Evolutionary conservation across 257 asterid genomes (phyloP).

Genomic region (Solanum sejunctum): DNA sequence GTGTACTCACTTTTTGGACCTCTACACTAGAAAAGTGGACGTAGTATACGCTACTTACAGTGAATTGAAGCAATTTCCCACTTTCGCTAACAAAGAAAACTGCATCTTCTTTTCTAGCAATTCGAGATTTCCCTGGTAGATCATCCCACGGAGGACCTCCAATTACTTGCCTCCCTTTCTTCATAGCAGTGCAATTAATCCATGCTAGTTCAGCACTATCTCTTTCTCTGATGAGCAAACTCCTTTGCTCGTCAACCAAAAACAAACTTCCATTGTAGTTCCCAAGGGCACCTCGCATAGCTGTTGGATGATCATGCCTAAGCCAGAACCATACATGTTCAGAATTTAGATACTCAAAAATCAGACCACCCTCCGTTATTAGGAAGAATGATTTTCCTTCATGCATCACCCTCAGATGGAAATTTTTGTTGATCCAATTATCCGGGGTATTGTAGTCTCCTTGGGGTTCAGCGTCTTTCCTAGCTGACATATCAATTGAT

Average conservation of each 20-base stretch:
- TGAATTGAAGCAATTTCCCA: slow-evolving; percentile 58
- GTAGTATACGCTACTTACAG: slow-evolving; percentile 29
- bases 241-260: slow-evolving; percentile 55
- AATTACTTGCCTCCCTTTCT: slow-evolving; percentile 49
- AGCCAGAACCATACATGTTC: slow-evolving; percentile 72
- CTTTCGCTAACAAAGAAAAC: slow-evolving; percentile 57
- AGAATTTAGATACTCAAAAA: slow-evolving; percentile 53
- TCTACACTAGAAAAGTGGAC: background rate
- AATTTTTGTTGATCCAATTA: slow-evolving; percentile 9
- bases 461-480: slow-evolving; percentile 1
- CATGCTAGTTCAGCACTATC: slow-evolving; percentile 41
- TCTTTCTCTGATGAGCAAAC: slow-evolving; percentile 65
- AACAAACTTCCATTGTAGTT: slow-evolving; percentile 75
- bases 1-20: background rate
- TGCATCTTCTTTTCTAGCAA: slow-evolving; percentile 51
- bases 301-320: slow-evolving; percentile 48
- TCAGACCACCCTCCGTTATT: slow-evolving; percentile 34
- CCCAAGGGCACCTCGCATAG: slow-evolving; percentile 54
- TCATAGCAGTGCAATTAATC: slow-evolving; percentile 74
- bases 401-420: slow-evolving; percentile 62
- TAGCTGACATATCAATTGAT: slow-evolving; percentile 16
- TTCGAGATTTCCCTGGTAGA: slow-evolving; percentile 24
- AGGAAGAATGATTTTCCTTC: slow-evolving; percentile 58
- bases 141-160: slow-evolving; percentile 90
- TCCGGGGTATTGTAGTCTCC: slow-evolving; percentile 13